Percentiles rank a stretch among this genome's conserved stretches.
These are phyloP conservation scores for Alternaria triticimaculans DNA, from an alignment of 2,329 filamentous ascomycete species.

Conservation along the genomic window DNA sequence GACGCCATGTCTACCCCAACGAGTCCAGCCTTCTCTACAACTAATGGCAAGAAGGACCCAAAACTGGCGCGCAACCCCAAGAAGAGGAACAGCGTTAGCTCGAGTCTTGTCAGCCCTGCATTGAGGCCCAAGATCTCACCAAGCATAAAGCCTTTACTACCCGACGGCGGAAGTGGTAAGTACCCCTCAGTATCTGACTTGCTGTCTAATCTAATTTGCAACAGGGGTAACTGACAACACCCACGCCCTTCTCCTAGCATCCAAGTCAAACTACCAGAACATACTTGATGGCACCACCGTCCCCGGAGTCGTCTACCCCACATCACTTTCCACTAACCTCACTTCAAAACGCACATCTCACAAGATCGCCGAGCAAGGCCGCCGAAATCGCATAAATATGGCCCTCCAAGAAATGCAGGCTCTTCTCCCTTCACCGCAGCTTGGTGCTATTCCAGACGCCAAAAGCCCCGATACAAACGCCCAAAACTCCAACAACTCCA, in stretches of 20 bases:
- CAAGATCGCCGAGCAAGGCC: conserved; percentile 96
- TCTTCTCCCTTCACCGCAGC: conserved; percentile 70
- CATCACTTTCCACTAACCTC: conserved; percentile 87
- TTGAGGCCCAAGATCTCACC: conserved; percentile 89
- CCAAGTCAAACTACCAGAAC: conserved; percentile 98
- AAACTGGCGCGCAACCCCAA: conserved; percentile 41
- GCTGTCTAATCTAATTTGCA: conserved; percentile 17
- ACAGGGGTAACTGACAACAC: conserved; percentile 61
- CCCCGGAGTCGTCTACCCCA: conserved; percentile 88
- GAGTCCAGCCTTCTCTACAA: conserved; percentile 41
- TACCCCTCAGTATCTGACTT: conserved; percentile 10
- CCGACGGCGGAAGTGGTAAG: conserved; percentile 64
- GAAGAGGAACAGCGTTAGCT: conserved; percentile 63
- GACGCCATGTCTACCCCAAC: conserved; percentile 61
- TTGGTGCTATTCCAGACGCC: conserved; percentile 30
- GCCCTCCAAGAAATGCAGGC: conserved; percentile 90
- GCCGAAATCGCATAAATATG: conserved; percentile 92
- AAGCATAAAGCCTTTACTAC: conserved; percentile 89
- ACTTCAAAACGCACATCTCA: conserved; percentile 97
- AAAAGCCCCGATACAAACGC: conserved; percentile 49
- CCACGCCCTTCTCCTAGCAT: conserved; percentile 79
- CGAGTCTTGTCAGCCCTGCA: conserved; percentile 81
- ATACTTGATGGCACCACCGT: conserved; percentile 92
- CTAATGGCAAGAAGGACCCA: conserved; percentile 38
- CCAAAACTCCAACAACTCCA: conserved; percentile 65